These are phyloP conservation scores for Amorphotheca resinae DNA, from an alignment of 495 filamentous ascomycete species.

Conservation along the genomic window DNA sequence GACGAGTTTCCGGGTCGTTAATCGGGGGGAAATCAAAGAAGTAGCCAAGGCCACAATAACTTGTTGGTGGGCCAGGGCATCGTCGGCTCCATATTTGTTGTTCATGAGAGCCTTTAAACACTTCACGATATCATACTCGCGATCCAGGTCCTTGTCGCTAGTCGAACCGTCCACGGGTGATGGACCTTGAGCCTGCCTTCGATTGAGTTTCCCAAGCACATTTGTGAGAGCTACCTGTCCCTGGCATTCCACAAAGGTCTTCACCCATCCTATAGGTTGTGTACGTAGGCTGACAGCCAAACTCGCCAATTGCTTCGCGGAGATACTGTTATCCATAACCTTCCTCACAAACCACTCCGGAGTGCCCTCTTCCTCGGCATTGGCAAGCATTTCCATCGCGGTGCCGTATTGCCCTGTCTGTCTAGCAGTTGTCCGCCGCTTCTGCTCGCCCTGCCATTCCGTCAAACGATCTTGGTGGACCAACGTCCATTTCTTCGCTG, in stretches of 20 bases:
- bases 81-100: slow-evolving; percentile 96
- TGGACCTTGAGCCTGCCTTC: slow-evolving; percentile 64
- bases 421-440: slow-evolving; percentile 60
- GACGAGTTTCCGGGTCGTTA: slow-evolving; percentile 88
- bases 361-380: slow-evolving; percentile 85
- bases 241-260: slow-evolving; percentile 91
- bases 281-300: slow-evolving; percentile 88
- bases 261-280: slow-evolving; percentile 97
- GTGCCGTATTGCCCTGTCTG: slow-evolving; percentile 42
- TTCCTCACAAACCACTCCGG: slow-evolving; percentile 98
- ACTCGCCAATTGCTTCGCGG: slow-evolving; percentile 79
- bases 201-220: slow-evolving; percentile 83
- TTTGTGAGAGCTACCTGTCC: slow-evolving; percentile 95
- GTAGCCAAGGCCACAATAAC: slow-evolving; percentile 81
- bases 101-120: slow-evolving; percentile 96
- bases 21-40: slow-evolving; percentile 74
- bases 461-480: slow-evolving; percentile 90
- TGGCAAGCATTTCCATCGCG: slow-evolving; percentile 45
- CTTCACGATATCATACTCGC: slow-evolving; percentile 96
- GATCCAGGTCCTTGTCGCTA: slow-evolving; percentile 80
- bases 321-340: slow-evolving; percentile 91
- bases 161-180: slow-evolving; percentile 50
- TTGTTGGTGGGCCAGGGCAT: slow-evolving; percentile 83
- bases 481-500: slow-evolving; percentile 93
- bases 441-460: slow-evolving; percentile 90